Evolutionary conservation across 2,329 filamentous ascomycete species (phyloP).

Genomic region (Arthroderma sp.): DNA sequence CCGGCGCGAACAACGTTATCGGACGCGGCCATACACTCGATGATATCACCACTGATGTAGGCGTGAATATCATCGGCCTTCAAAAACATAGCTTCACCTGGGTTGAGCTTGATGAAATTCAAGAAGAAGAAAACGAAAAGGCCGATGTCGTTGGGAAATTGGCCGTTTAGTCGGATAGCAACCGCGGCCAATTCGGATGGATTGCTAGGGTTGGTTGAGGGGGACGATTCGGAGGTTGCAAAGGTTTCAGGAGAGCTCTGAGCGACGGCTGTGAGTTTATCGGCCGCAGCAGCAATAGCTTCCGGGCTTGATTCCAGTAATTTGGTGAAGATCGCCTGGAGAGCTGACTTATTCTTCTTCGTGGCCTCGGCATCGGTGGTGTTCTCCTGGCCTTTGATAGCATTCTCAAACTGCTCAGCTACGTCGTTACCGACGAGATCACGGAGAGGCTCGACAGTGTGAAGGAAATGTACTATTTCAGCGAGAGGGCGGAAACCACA

Average conservation of each 20-base stretch:
- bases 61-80: slow-evolving; percentile 96
- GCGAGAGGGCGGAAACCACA: slow-evolving; percentile 83
- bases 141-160: slow-evolving; percentile 84
- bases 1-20: slow-evolving; percentile 97
- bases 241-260: slow-evolving; percentile 57
- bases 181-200: slow-evolving; percentile 59
- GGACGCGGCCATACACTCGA: slow-evolving; percentile 98
- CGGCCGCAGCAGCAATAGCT: slow-evolving; percentile 50
- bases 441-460: slow-evolving; percentile 50
- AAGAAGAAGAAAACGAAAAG: slow-evolving; percentile 95
- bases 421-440: slow-evolving; percentile 46
- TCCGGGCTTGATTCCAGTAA: slow-evolving; percentile 67
- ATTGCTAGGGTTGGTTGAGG: slow-evolving; percentile 21
- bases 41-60: slow-evolving; percentile 66
- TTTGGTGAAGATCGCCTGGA: slow-evolving; percentile 61
- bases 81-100: slow-evolving; percentile 91
- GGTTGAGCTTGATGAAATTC: slow-evolving; percentile 77
- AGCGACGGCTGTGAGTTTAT: slow-evolving; percentile 58
- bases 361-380: slow-evolving; percentile 33
- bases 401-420: slow-evolving; percentile 43
- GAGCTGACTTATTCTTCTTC: slow-evolving; percentile 59
- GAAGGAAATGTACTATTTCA: slow-evolving; percentile 77
- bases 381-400: slow-evolving; percentile 43
- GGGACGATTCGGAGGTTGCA: slow-evolving; percentile 38
- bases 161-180: slow-evolving; percentile 59